These are phyloP conservation scores for Polymyxa betae DNA, from an alignment of 208 protist genomes.

Conservation along the genomic window DNA sequence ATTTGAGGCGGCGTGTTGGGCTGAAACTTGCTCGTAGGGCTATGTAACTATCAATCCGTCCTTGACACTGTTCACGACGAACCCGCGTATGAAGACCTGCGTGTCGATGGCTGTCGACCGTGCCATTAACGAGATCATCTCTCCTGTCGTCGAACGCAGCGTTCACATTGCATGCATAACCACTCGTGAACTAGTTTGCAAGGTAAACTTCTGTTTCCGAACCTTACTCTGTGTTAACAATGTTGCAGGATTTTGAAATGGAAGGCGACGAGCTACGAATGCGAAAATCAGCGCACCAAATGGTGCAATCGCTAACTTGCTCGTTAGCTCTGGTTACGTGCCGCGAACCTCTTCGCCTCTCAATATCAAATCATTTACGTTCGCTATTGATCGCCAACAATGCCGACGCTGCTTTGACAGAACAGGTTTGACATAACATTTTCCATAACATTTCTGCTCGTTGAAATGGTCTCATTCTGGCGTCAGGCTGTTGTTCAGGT, in stretches of 20 bases:
- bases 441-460: background rate
- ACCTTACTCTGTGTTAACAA: constrained; percentile 79
- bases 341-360: constrained; percentile 82
- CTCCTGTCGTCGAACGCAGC: constrained; percentile 85
- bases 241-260: constrained; percentile 85
- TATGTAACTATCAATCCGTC: constrained; percentile 65
- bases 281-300: constrained; percentile 78
- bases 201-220: constrained; percentile 85
- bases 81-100: constrained; percentile 69
- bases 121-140: constrained; percentile 76
- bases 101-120: constrained; percentile 79
- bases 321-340: constrained; percentile 85
- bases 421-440: background rate
- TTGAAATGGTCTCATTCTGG: background rate
- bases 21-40: background rate
- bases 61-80: constrained; percentile 63
- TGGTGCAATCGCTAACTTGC: constrained; percentile 85
- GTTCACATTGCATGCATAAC: constrained; percentile 87
- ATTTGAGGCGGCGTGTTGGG: too few species aligned
- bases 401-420: constrained; percentile 53
- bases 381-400: constrained; percentile 65
- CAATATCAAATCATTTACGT: constrained; percentile 74
- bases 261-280: constrained; percentile 86
- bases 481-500: constrained; percentile 63
- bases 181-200: constrained; percentile 85